These are phyloP conservation scores for Davidsoniella virescens DNA, from an alignment of 2,329 filamentous ascomycete species.

Conservation along the genomic window DNA sequence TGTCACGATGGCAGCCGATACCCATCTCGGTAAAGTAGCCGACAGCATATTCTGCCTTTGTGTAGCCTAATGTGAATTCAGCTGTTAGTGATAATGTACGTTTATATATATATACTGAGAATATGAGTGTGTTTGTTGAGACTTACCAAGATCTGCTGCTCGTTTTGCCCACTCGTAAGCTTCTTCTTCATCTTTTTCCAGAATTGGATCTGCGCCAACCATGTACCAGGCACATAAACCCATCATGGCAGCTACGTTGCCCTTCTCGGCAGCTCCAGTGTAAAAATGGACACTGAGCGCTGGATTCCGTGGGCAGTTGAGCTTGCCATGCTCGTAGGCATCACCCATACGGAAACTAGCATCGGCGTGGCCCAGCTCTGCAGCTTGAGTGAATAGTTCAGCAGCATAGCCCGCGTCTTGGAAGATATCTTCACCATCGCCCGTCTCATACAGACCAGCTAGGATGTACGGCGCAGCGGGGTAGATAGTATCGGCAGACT, in stretches of 20 bases:
- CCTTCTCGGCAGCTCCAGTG: constrained; percentile 73
- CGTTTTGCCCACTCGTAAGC: constrained; percentile 90
- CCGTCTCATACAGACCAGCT: constrained; percentile 72
- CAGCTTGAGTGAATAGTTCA: constrained; percentile 85
- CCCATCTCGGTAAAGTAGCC: constrained; percentile 98
- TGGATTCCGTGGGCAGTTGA: constrained; percentile 78
- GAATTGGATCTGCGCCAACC: constrained; percentile 76
- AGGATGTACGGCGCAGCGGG: constrained; percentile 87
- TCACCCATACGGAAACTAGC: constrained; percentile 84
- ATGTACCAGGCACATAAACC: constrained; percentile 97
- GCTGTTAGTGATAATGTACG: neutral
- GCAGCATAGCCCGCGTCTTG: constrained; percentile 79
- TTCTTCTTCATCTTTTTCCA: constrained; percentile 91
- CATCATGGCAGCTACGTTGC: constrained; percentile 87
- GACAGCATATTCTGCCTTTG: constrained; percentile 78
- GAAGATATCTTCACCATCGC: constrained; percentile 91
- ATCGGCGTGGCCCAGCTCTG: constrained; percentile 76
- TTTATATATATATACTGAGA: too few species aligned
- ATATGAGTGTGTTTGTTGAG: neutral
- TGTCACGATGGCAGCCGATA: constrained; percentile 83
- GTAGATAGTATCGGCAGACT: constrained; percentile 81
- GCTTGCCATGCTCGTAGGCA: constrained; percentile 82
- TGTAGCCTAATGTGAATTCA: constrained; percentile 31
- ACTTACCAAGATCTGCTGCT: constrained; percentile 70
- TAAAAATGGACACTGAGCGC: constrained; percentile 95